Evolutionary conservation across 352 stramenopile genomes (phyloP), one percentile per base, ranked within the genome.

Genomic region (Phytophthora niederhauseri): DNA sequence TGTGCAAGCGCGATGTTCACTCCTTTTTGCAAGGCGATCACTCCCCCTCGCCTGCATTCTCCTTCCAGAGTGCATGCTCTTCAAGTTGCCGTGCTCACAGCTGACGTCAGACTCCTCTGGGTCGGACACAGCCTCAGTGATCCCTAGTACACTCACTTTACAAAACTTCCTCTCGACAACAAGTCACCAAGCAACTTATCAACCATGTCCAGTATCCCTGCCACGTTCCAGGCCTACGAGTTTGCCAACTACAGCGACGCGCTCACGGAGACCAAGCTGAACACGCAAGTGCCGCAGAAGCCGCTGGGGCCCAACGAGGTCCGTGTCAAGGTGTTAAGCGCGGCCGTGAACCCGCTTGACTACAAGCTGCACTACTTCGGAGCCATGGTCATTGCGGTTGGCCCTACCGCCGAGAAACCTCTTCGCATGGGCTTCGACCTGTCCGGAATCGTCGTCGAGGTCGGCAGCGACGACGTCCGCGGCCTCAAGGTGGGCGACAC

Each of bases 351-450:
- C 59, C 74, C 70, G 4, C 28, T 70, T 22, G 74, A 81, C 64
- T 77, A 72, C 55, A 78, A 78, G 54, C 51, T 76, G 22, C 58
- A 77, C 20, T 43, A 57, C 56, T 73, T 70, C 26, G 60, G 57
- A 1, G 22, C 22, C 15, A 36, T 57, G 0, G 55, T 72, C 11
- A 55, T 68, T 6, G 66, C 45, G 12, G 57, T 73, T 12, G 64
- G 66, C 0, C 49, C 64, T n/a, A 55, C 63, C 2, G 17, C 31
- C 5, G 71, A 83, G 34, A 63, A 70, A 6, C 80, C 75, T 17
- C 70, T 78, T 56, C 48, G 64, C n/a, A 56, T 77, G 34, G 81
- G 81, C 53, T 73, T 74, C 12, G 80, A 89, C 56, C 30, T 82
- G 20, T 72, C 77, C 0, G 80, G 75, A 4, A 57, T 60, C 12